These are phyloP conservation scores for Dictyostelium purpureum DNA, from an alignment of 78 protist genomes.

Conservation along the genomic window DNA sequence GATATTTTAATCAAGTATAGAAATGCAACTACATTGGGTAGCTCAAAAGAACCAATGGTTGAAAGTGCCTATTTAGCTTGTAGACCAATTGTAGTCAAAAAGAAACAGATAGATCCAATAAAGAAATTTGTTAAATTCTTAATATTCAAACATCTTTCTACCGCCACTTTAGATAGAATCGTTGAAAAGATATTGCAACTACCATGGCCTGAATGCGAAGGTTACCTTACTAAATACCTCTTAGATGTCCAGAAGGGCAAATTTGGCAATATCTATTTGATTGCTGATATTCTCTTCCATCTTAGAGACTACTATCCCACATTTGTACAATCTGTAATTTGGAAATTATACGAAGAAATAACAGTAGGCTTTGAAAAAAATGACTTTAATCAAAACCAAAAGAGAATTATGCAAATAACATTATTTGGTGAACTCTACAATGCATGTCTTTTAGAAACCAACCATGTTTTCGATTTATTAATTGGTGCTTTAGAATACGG, in stretches of 20 bases:
- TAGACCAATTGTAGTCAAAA: neutral
- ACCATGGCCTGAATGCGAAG: conserved; percentile 52
- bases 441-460: conserved; percentile 46
- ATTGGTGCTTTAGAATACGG: conserved; percentile 49
- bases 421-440: conserved; percentile 84
- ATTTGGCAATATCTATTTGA: conserved; percentile 68
- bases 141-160: conserved; percentile 26
- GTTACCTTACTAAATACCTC: conserved; percentile 26
- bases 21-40: conserved; percentile 72
- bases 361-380: conserved; percentile 61
- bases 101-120: conserved; percentile 31
- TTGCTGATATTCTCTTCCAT: conserved; percentile 78
- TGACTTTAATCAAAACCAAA: conserved; percentile 71
- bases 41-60: conserved; percentile 53
- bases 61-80: conserved; percentile 68
- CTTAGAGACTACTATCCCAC: conserved; percentile 21
- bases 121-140: conserved; percentile 36
- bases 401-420: conserved; percentile 55
- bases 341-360: conserved; percentile 56
- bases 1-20: conserved; percentile 67
- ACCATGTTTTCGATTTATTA: conserved; percentile 35
- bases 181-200: conserved; percentile 46
- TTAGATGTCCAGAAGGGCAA: conserved; percentile 60
- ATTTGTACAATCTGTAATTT: conserved; percentile 25
- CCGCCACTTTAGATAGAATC: conserved; percentile 18